Base-by-base conservation (phyloP, 305 asterid genomes). In the Solanum hybrid region DNA sequence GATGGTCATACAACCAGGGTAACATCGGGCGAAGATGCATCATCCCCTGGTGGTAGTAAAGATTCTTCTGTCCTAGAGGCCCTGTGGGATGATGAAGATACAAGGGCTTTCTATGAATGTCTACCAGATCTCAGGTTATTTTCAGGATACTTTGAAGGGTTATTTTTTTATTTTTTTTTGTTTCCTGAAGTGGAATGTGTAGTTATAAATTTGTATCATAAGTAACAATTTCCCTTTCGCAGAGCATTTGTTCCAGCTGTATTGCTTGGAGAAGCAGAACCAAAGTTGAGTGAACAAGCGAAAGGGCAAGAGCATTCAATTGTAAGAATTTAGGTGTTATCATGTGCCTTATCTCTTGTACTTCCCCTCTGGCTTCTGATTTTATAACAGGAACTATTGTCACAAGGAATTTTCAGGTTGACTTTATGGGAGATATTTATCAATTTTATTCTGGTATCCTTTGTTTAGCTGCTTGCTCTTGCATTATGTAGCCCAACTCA, bases 231-330 rank as follows among this genome's bases (percentile, higher is more conserved):
- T 92, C 36, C 71, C 85, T 90, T 87, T 90, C 88, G 56, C 90
- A 98, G 99, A 92, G 99, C 99, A 91, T 98, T 98, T 94, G 99
- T 98, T 91, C 99, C 99, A 76, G 99, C 99, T 88, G 99, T 98
- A 77, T 93, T 98, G 91, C 94, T 98, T 91, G 99, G 99, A 93
- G 99, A 97, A 94, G 91, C 96, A 85, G 99, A 98, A 89, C 90
- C 96, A 60, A 98, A 96, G 94, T 89, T 88, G 91, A 96, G 92
- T 85, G 99, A 98, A 90, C 98, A 94, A 88, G 89, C 96, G 60
- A 98, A 96, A 95, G 90, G 93, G 76, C 98, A 92, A 90, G 99
- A 98, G 73, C 95, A 90, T 91, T 92, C 94, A 88, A 88, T 91
- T 89, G 99, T 98, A 98, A 94, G 95, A 78, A 90, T 71, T 79